These are phyloP conservation scores for Nematodospora valgi DNA, from an alignment of 805 yeast species.

Conservation along the genomic window DNA sequence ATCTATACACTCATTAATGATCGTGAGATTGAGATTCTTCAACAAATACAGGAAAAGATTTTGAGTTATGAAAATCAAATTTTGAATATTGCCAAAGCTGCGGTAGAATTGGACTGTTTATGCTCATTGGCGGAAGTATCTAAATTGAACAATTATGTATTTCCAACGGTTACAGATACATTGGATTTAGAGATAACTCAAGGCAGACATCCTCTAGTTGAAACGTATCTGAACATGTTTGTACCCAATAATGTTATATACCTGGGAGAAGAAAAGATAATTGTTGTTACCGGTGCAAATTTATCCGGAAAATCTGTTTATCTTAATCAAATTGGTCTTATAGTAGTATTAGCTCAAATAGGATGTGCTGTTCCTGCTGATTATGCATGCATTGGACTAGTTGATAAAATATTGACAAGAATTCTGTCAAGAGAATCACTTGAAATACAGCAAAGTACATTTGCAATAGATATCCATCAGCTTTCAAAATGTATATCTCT, in stretches of 20 bases:
- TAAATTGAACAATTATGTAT: slow-evolving; percentile 1
- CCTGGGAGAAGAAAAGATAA: slow-evolving; percentile 18
- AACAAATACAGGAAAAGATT: slow-evolving; percentile 6
- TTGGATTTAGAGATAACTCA: slow-evolving; percentile 23
- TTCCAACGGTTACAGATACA: slow-evolving; percentile 2
- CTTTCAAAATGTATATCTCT: slow-evolving; percentile 40
- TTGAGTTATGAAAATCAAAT: slow-evolving; percentile 2
- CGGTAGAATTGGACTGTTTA: slow-evolving; percentile 8
- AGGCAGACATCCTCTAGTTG: slow-evolving; percentile 50
- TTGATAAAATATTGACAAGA: slow-evolving; percentile 46
- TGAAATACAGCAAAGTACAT: slow-evolving; percentile 43
- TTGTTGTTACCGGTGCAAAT: slow-evolving; percentile 43
- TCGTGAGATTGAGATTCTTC: slow-evolving; percentile 10
- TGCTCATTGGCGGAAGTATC: slow-evolving; percentile 9
- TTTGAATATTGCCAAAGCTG: not conserved
- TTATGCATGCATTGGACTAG: slow-evolving; percentile 43
- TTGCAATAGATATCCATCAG: slow-evolving; percentile 46
- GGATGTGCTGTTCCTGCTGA: slow-evolving; percentile 55
- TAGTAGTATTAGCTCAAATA: slow-evolving; percentile 48
- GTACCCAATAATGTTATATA: slow-evolving; percentile 42
- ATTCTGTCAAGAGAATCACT: slow-evolving; percentile 40
- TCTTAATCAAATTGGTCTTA: slow-evolving; percentile 45
- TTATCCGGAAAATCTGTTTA: slow-evolving; percentile 48
- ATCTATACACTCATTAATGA: slow-evolving; percentile 8
- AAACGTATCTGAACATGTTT: slow-evolving; percentile 32